Conservation (phyloP, 2,329 filamentous ascomycete species). For the Conoideocrella luteorostrata region DNA sequence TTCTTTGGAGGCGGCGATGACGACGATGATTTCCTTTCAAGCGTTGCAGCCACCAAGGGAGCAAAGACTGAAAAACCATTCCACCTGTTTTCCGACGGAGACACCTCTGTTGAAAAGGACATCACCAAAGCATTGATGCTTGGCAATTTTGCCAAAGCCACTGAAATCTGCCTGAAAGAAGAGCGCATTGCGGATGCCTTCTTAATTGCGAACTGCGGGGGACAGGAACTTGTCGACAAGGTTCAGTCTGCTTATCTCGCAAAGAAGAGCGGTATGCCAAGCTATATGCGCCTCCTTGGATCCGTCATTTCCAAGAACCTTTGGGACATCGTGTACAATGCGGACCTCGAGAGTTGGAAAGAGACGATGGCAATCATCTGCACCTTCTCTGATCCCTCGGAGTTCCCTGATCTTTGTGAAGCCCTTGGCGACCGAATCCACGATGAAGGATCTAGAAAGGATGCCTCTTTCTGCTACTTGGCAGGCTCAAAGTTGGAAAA, state of each 20-base stretch:
- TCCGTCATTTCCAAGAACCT: slow-evolving; percentile 95
- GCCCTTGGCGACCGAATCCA: slow-evolving; percentile 85
- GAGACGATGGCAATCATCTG: slow-evolving; percentile 94
- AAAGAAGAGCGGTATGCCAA: slow-evolving; percentile 73
- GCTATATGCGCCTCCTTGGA: slow-evolving; percentile 82
- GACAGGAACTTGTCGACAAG: slow-evolving; percentile 88
- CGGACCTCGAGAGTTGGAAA: slow-evolving; percentile 89
- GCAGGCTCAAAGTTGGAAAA: slow-evolving; percentile 96
- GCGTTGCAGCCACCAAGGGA: slow-evolving; percentile 79
- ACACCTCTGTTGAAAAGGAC: slow-evolving; percentile 74
- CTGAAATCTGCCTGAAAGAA: slow-evolving; percentile 82
- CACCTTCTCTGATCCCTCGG: slow-evolving; percentile 84
- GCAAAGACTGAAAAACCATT: slow-evolving; percentile 94
- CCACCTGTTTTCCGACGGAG: slow-evolving; percentile 77
- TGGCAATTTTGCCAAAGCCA: slow-evolving; percentile 83
- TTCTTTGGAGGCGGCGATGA: slow-evolving; percentile 67
- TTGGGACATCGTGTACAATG: slow-evolving; percentile 97
- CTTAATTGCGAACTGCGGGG: slow-evolving; percentile 95
- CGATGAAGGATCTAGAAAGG: slow-evolving; percentile 71
- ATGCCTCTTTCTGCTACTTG: slow-evolving; percentile 94
- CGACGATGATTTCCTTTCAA: slow-evolving; percentile 79
- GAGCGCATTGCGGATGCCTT: slow-evolving; percentile 92
- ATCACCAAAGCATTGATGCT: slow-evolving; percentile 86
- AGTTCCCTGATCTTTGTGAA: slow-evolving; percentile 93
- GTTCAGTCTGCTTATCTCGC: slow-evolving; percentile 88